A percentile compares a stretch with the other conserved stretches of the same genome.
phyloP scores from a whole-genome alignment of 345 rosid species.

The Angophora floribunda region DNA sequence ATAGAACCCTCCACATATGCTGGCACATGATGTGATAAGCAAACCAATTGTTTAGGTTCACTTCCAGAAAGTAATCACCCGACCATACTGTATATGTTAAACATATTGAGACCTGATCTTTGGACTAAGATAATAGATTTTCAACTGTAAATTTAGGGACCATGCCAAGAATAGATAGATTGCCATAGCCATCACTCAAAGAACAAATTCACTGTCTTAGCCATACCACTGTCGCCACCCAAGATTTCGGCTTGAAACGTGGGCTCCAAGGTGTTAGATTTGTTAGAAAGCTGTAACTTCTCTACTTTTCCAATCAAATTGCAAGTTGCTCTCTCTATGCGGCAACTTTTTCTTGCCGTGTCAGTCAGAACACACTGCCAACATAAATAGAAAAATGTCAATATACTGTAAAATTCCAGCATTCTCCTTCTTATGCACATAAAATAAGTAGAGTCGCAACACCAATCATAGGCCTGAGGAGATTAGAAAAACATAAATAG shows the following conservation, averaged over 20 bases:
- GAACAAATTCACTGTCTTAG: neutral
- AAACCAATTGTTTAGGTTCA: neutral
- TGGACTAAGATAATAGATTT: neutral
- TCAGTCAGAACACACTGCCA: slow-evolving; percentile 48
- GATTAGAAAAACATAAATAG: too few species aligned
- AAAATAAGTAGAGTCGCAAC: neutral
- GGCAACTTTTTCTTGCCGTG: slow-evolving; percentile 17
- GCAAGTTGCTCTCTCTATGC: slow-evolving; percentile 36
- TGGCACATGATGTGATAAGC: neutral
- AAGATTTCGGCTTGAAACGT: slow-evolving; percentile 27
- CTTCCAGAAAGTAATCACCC: neutral
- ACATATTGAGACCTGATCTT: neutral
- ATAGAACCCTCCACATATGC: neutral
- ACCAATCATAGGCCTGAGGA: neutral
- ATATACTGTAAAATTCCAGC: neutral
- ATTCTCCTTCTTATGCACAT: neutral
- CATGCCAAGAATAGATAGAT: neutral
- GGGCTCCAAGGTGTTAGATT: slow-evolving; percentile 13
- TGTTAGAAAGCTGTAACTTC: slow-evolving; percentile 29
- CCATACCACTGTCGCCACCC: slow-evolving; percentile 42
- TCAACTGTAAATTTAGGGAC: neutral
- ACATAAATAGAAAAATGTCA: slow-evolving; percentile 2
- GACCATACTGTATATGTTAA: neutral
- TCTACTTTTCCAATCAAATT: slow-evolving; percentile 28
- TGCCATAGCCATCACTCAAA: neutral